A percentile compares a stretch with the other conserved stretches of the same genome.
These are phyloP conservation scores for Cymbomonas tetramitiformis DNA, from an alignment of 139 green algal species.

Conservation along the genomic window DNA sequence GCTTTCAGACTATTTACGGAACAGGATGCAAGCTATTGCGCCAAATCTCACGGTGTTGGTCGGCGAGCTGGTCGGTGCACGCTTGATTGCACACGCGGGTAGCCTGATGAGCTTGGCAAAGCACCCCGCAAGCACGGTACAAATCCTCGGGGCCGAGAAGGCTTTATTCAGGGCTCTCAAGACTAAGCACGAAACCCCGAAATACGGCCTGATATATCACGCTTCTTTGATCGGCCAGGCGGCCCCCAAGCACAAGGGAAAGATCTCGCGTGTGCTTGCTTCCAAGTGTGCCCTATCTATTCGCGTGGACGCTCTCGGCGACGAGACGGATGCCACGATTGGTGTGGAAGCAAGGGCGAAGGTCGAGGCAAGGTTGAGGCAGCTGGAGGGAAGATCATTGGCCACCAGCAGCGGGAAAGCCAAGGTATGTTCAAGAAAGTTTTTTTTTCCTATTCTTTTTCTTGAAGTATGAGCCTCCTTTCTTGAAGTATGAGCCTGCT, in stretches of 20 bases:
- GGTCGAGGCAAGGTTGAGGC: slow-evolving; percentile 8
- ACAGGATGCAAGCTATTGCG: slow-evolving; percentile 77
- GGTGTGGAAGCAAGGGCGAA: neutral
- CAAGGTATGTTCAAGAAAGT: neutral
- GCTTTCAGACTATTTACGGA: slow-evolving; percentile 61
- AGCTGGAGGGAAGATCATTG: slow-evolving; percentile 6
- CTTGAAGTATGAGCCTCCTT: slow-evolving; percentile 1
- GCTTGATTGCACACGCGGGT: slow-evolving; percentile 83
- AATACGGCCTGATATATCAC: slow-evolving; percentile 99
- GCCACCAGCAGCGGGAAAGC: neutral
- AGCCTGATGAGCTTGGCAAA: slow-evolving; percentile 93
- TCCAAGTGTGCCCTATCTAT: slow-evolving; percentile 96
- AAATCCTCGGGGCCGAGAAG: slow-evolving; percentile 98
- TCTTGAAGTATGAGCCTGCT: neutral
- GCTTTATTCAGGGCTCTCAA: slow-evolving; percentile 97
- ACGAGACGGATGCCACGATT: slow-evolving; percentile 27
- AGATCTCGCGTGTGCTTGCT: slow-evolving; percentile 93
- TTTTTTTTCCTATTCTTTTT: too few species aligned
- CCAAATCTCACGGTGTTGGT: slow-evolving; percentile 91
- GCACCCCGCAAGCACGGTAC: slow-evolving; percentile 89
- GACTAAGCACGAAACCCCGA: slow-evolving; percentile 95
- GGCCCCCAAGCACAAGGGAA: slow-evolving; percentile 88
- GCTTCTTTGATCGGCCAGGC: slow-evolving; percentile 90
- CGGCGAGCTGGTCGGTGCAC: slow-evolving; percentile 85
- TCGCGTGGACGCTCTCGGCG: slow-evolving; percentile 89